Evolutionary conservation across 2,329 filamentous ascomycete species (phyloP), one percentile per base, ranked within the genome.

Genomic region (Leptographium procerum): DNA sequence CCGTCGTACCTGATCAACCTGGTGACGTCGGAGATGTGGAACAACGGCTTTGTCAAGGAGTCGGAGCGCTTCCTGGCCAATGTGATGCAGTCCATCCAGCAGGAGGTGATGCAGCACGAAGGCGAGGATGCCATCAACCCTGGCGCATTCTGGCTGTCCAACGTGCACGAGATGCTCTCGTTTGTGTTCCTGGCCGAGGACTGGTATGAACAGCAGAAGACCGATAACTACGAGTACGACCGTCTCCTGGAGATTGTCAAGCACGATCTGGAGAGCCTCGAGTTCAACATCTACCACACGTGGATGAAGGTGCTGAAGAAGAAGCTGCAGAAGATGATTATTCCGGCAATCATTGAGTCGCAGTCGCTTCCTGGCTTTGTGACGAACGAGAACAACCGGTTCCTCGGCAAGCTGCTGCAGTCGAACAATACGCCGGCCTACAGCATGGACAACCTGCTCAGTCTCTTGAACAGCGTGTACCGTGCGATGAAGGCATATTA

Each of bases 261-360:
- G 81, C 94, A 99, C 71, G 94, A 99, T 71, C 79, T 99, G 56
- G 94, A 99, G 77, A 96, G 89, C 73, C 80, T 99, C 63, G 94
- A 99, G 75, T 99, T 99, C 79, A 99, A 99, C 78, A 99, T 99
- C 67, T 99, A 99, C 75, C 94, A 99, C 75, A 99, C 94, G 29
- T 99, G 94, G 94, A 99, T 99, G 94, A 99, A 99, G 80, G 89
- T 96, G 59, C 77, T 99, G 69, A 99, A 99, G 83, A 96, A 96
- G 84, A 96, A 95, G 77, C 81, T 99, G 63, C 90, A 95, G 68
- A 97, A 97, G 82, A 99, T 99, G 94, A 95, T 99, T 68, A 95
- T 99, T 57, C 94, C 94, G 1, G 94, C 94, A 58, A 99, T 99
- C 71, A 99, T 99, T 68, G 94, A 99, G 73, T 97, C 92, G 53